phyloP scores from a whole-genome alignment of 148 eudicot genomes.

The Amaranthus hypochondriacus region DNA sequence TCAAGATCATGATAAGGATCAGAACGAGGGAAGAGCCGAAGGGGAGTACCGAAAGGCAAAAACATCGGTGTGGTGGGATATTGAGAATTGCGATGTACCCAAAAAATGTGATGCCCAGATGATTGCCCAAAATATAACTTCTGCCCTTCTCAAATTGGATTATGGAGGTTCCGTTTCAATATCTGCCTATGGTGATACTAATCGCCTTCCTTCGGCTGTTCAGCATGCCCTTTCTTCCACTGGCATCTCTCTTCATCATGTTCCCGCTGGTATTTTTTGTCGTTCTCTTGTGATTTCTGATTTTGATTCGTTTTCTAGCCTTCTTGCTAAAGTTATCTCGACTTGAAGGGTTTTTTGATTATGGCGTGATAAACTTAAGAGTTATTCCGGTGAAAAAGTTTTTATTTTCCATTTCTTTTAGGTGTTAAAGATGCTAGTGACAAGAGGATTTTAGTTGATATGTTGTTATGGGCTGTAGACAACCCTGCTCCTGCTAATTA shows the following conservation, averaged over 20 bases:
- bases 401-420: slow-evolving; percentile 9
- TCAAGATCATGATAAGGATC: no score
- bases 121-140: slow-evolving; percentile 65
- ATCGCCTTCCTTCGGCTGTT: slow-evolving; percentile 31
- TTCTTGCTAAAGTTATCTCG: neutral
- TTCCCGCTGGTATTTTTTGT: slow-evolving; percentile 44
- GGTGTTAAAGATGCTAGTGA: slow-evolving; percentile 97
- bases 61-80: slow-evolving; percentile 84
- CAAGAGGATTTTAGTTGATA: slow-evolving; percentile 91
- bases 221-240: slow-evolving; percentile 62
- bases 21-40: slow-evolving; percentile 23
- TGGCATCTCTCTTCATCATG: slow-evolving; percentile 70
- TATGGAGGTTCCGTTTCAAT: slow-evolving; percentile 60
- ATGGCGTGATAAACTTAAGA: neutral
- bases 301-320: neutral
- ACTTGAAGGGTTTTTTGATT: neutral
- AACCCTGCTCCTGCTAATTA: slow-evolving; percentile 89
- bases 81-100: slow-evolving; percentile 74
- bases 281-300: neutral
- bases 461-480: slow-evolving; percentile 97
- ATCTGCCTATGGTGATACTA: slow-evolving; percentile 62
- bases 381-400: no score
- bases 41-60: slow-evolving; percentile 53
- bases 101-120: slow-evolving; percentile 54
- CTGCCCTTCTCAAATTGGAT: slow-evolving; percentile 46